These are phyloP conservation scores for Phytophthora parvispora DNA, from an alignment of 352 stramenopile species.

Conservation along the genomic window DNA sequence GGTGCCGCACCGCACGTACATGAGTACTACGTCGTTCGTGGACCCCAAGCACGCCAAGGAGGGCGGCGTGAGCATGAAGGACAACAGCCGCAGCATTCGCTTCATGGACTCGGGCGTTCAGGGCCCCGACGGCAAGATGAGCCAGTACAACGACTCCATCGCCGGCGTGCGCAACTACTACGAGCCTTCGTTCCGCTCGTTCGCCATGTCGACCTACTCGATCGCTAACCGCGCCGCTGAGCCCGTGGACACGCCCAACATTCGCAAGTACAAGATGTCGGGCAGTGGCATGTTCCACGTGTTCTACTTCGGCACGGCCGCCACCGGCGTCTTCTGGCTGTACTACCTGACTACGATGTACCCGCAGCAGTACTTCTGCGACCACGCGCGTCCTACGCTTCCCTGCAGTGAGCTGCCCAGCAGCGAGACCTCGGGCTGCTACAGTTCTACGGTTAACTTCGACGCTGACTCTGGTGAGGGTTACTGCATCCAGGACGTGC, in stretches of 20 bases:
- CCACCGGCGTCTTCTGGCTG: conserved; percentile 82
- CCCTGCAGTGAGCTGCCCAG: conserved; percentile 68
- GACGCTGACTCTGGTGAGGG: conserved; percentile 66
- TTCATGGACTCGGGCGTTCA: conserved; percentile 91
- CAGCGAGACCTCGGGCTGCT: conserved; percentile 61
- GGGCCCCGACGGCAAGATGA: conserved; percentile 87
- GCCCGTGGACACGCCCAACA: conserved; percentile 90
- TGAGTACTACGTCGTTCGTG: conserved; percentile 90
- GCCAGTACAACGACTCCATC: conserved; percentile 87
- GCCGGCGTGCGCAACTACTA: conserved; percentile 85
- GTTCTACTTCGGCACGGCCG: conserved; percentile 82
- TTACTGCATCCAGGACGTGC: conserved; percentile 84
- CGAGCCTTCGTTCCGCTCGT: conserved; percentile 91
- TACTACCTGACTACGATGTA: conserved; percentile 87
- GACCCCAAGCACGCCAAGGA: conserved; percentile 88
- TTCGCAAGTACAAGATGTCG: conserved; percentile 94
- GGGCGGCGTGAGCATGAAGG: conserved; percentile 75
- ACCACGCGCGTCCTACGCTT: conserved; percentile 73
- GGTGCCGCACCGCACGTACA: conserved; percentile 84
- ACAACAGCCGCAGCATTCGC: conserved; percentile 83
- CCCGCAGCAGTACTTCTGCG: conserved; percentile 86
- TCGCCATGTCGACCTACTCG: conserved; percentile 92
- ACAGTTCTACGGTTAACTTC: conserved; percentile 81
- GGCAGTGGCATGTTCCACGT: conserved; percentile 87
- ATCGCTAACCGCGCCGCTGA: conserved; percentile 90